Evolutionary conservation across 140 eudicot genomes (phyloP), one percentile per base, ranked within the genome.

Genomic region (Senecio squalidus): DNA sequence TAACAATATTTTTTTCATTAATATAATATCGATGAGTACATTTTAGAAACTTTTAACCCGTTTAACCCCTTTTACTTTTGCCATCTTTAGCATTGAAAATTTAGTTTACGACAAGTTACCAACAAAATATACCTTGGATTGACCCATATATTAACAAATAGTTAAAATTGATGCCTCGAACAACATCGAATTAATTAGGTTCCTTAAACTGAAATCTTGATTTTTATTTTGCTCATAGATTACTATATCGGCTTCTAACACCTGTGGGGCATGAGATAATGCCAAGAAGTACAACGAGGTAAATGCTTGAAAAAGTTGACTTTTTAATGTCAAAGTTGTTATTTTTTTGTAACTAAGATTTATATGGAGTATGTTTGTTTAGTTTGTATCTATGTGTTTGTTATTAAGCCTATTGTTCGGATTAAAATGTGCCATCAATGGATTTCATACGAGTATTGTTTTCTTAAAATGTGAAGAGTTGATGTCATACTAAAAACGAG

Each of bases 281-380:
- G 96, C 96, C 29, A 87, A 87, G 86, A 87, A 87, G 76, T 87
- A 87, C 26, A 87, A 83, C 25, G 96, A 87, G 93, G 95, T 86
- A 65, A 40, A 23, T 8, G 5, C 10, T 22, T 11, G 10, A 20
- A 23, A 11, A 48, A 48, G 27, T 21, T 48, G 6, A 18, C 13
- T 22, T 23, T 47, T 8, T 47, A 9, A 21, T 21, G 54, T 47
- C 54, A 47, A 17, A 10, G 27, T 21, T 47, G 28, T 28, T 47
- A 47, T 5, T 18, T 5, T 18, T 48, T 22, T 10, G 3, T 2
- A 48, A 48, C 9, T 34, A 14, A 34, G n/a, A 44, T 17, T 2
- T 9, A 22, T 22, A 48, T 28, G 2, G 15, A 22, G 9, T 9
- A 9, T 8, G 9, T 9, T 16, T 21, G 8, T 47, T 21, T 11